phyloP scores from a whole-genome alignment of 352 stramenopile genomes.

The Thalassiosira livingstoniorum region DNA sequence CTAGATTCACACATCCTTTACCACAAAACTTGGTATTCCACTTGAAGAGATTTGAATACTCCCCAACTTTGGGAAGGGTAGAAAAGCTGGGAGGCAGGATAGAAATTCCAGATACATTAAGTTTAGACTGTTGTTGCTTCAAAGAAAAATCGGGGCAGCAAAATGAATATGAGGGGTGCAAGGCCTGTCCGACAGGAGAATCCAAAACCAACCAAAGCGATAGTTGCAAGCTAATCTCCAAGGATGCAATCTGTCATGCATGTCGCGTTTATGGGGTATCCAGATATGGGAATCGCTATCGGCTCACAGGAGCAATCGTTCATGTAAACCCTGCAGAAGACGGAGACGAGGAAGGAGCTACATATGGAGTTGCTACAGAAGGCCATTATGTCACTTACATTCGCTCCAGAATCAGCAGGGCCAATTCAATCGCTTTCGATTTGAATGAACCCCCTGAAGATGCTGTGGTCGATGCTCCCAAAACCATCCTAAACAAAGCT shows the following conservation, averaged over 20 bases:
- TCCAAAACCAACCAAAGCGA: too few species aligned
- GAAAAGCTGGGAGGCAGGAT: slow-evolving; percentile 30
- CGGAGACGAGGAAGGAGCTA: neutral
- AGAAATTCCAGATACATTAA: slow-evolving; percentile 37
- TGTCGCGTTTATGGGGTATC: too few species aligned
- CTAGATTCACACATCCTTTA: slow-evolving; percentile 43
- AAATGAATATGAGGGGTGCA: neutral
- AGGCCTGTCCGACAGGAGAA: too few species aligned
- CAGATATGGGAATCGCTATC: slow-evolving; percentile 35
- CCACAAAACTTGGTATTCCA: slow-evolving; percentile 53
- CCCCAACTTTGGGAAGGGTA: slow-evolving; percentile 11
- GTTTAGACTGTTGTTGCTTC: slow-evolving; percentile 44
- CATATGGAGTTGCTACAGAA: slow-evolving; percentile 37
- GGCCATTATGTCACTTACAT: slow-evolving; percentile 58
- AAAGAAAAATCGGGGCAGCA: too few species aligned
- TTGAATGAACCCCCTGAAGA: too few species aligned
- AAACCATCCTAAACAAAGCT: too few species aligned
- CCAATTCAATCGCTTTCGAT: too few species aligned
- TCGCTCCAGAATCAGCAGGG: too few species aligned
- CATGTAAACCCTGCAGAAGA: slow-evolving; percentile 37
- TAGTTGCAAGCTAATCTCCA: too few species aligned
- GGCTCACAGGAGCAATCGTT: slow-evolving; percentile 51
- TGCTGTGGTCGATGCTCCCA: neutral
- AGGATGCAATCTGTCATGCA: too few species aligned
- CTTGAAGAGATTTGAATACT: slow-evolving; percentile 57